These are phyloP conservation scores for Chiua sp. DNA, from an alignment of 1,284 basidiomycete genomes.

Conservation along the genomic window DNA sequence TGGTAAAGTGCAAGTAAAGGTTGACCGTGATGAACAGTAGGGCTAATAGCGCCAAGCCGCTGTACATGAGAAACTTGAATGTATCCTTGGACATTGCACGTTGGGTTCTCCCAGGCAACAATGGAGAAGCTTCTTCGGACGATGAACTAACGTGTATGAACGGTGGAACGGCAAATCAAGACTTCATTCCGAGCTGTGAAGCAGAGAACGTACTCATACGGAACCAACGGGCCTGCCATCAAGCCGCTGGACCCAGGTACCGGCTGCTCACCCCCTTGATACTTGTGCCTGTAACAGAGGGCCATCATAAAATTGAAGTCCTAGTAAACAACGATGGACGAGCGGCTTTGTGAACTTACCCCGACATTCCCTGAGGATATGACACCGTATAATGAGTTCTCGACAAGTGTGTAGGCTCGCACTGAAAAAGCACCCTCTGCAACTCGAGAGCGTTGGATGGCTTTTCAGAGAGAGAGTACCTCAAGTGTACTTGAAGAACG, in stretches of 20 bases:
- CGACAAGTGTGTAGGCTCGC: not conserved
- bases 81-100: not conserved
- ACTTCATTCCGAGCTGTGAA: no score
- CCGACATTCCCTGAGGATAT: not conserved
- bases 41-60: not conserved
- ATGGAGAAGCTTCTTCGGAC: slow-evolving; percentile 9
- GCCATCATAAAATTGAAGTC: not conserved
- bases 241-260: not conserved
- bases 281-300: not conserved
- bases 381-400: not conserved
- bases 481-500: not conserved
- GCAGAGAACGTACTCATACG: not conserved
- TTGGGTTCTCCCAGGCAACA: slow-evolving; percentile 4
- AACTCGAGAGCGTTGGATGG: not conserved
- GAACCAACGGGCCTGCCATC: not conserved
- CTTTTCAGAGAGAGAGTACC: slow-evolving; percentile 11
- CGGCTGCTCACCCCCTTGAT: no score
- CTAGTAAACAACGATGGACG: not conserved
- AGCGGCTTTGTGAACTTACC: slow-evolving; percentile 1
- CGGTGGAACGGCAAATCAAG: no score
- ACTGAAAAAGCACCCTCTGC: slow-evolving; percentile 7
- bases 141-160: not conserved
- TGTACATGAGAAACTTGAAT: not conserved
- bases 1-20: slow-evolving; percentile 9
- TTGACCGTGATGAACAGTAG: not conserved